Conservation (phyloP, 148 eudicot species). For the Chenopodium suecicum region DNA sequence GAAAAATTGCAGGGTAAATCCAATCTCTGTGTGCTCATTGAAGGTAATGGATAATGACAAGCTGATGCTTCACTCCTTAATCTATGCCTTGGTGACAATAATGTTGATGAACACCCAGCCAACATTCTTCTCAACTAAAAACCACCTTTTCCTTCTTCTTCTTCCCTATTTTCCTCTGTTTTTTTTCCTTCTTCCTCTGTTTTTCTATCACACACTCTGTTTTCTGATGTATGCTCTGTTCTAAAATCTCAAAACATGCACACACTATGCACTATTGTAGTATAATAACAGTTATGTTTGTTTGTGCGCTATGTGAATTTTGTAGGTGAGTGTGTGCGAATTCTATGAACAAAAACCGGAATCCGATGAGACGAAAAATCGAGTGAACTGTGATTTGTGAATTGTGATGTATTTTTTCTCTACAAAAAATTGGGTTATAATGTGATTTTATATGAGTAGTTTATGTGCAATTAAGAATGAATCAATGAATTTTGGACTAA, state of each 20-base stretch:
- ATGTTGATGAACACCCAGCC: conserved; percentile 92
- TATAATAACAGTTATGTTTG: conserved; percentile 3
- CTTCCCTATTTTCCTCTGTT: not conserved
- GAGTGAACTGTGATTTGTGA: not conserved
- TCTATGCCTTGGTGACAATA: conserved; percentile 89
- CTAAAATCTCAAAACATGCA: conserved; percentile 21
- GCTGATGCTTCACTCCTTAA: conserved; percentile 69
- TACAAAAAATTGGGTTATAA: conserved; percentile 3
- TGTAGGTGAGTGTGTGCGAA: conserved; percentile 39
- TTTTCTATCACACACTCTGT: conserved; percentile 25
- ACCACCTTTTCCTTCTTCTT: conserved; percentile 2
- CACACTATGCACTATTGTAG: conserved; percentile 2
- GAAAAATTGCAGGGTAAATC: conserved; percentile 79
- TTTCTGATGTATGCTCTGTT: conserved; percentile 13
- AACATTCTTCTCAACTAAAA: conserved; percentile 73
- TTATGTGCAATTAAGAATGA: conserved; percentile 41
- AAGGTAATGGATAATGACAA: conserved; percentile 61
- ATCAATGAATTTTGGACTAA: conserved; percentile 30
- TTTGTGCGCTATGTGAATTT: conserved; percentile 23
- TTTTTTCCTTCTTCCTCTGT: conserved; percentile 10
- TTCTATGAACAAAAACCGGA: conserved; percentile 38
- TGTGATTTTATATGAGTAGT: not conserved
- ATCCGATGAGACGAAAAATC: conserved; percentile 61
- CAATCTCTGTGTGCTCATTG: conserved; percentile 96
- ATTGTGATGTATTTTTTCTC: conserved; percentile 13